Evolutionary conservation across 2,329 filamentous ascomycete genomes (phyloP), one percentile per base, ranked within the genome.

Genomic region (Cladosporium sp.): DNA sequence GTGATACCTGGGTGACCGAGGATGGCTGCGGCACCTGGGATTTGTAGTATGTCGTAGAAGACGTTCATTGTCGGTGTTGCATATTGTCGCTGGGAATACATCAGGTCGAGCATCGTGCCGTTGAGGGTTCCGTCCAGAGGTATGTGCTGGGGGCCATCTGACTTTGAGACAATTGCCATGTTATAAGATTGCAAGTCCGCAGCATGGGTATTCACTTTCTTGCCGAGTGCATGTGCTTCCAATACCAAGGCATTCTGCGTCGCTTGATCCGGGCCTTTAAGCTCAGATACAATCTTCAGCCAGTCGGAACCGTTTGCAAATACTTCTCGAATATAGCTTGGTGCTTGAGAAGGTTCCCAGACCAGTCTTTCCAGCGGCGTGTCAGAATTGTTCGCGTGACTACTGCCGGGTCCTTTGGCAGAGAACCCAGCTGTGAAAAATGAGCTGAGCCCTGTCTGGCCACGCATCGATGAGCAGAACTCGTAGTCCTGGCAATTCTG

Each of bases 101-200:
- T 97, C 73, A 92, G 91, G 60, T 94, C 90, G 75, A 97, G 97
- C 73, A 97, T 82, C 61, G 85, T 89, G 80, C 97, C 96, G 82
- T 94, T 96, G 81, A 96, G 90, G 73, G 97, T 81, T 61, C 91
- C 91, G 68, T 95, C 94, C 79, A 97, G 92, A 85, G 95, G 42
- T 4, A 47, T 22, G 42, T 47, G 42, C 20, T 47, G 42, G 4
- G 42, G 42, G 5, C 42, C 42, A 15, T 47, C 20, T 4, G 42
- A 22, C 42, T 47, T 47, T n/a, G 42, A 47, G 19, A 22, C 20
- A 8, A 47, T 28, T n/a, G 42, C 42, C 42, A 47, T 47, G 24
- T n/a, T 28, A 15, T 47, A 47, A 15, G 19, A 28, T 9, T 22
- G 12, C 8, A 47, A 8, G 20, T 47, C 42, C 4, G 42, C 19